Evolutionary conservation across 1,139 yeast genomes (phyloP).

Genomic region (Arxiozyma heterogenica): DNA sequence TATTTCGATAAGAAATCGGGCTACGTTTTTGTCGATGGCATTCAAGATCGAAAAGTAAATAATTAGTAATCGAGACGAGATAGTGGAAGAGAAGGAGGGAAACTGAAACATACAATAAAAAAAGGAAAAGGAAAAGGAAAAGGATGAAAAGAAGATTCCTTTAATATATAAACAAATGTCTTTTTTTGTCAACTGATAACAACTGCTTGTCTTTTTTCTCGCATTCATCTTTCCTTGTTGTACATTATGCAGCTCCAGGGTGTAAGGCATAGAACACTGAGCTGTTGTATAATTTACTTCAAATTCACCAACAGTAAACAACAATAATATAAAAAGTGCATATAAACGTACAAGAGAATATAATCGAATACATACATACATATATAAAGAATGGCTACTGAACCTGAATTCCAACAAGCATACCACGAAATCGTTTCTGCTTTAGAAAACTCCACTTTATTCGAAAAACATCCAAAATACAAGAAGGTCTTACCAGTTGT

Average conservation of each 20-base stretch:
- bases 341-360: neutral
- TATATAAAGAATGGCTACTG: conserved; percentile 32
- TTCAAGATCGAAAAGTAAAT: too few relatives aligned
- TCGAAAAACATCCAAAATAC: conserved; percentile 81
- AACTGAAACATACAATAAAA: neutral
- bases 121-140: neutral
- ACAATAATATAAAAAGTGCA: neutral
- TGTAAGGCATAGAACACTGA: neutral
- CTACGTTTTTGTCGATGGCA: neutral
- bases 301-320: neutral
- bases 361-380: too few relatives aligned
- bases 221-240: too few relatives aligned
- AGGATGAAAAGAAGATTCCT: too few relatives aligned
- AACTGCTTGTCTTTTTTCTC: too few relatives aligned
- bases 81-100: neutral
- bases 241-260: too few relatives aligned
- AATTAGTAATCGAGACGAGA: neutral
- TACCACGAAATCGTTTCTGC: conserved; percentile 87
- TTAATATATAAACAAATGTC: neutral
- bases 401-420: conserved; percentile 99
- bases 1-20: neutral
- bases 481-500: conserved; percentile 84
- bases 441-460: conserved; percentile 82
- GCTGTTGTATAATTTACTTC: too few relatives aligned
- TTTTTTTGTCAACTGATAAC: too few relatives aligned